Evolutionary conservation across 2,329 filamentous ascomycete species (phyloP).

Genomic region (Podosphaera aphanis): DNA sequence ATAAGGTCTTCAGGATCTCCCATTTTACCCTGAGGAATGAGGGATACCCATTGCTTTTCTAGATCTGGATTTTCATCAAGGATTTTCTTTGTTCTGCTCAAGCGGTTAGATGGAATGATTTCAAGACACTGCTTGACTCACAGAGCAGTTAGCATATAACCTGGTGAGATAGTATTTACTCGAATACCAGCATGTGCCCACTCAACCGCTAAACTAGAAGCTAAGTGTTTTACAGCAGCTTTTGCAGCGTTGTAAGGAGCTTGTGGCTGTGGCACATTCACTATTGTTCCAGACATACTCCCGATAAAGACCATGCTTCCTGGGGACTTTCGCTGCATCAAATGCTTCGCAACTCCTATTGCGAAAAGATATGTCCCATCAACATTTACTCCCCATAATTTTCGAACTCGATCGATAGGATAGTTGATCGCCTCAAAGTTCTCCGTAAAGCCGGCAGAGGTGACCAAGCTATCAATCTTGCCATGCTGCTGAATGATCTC

Average conservation of each 20-base stretch:
- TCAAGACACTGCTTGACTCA: slow-evolving; percentile 23
- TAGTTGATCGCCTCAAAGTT: slow-evolving; percentile 86
- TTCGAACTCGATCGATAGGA: slow-evolving; percentile 72
- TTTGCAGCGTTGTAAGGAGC: slow-evolving; percentile 85
- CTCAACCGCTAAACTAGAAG: slow-evolving; percentile 71
- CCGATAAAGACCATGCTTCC: slow-evolving; percentile 89
- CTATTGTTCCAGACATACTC: slow-evolving; percentile 81
- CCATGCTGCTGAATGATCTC: slow-evolving; percentile 49
- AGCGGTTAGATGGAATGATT: background rate
- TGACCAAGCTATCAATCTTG: slow-evolving; percentile 78
- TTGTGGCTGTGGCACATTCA: slow-evolving; percentile 89
- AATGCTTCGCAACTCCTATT: slow-evolving; percentile 59
- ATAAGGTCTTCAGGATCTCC: slow-evolving; percentile 76
- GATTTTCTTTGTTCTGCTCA: slow-evolving; percentile 67
- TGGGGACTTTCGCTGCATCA: slow-evolving; percentile 56
- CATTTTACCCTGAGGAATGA: slow-evolving; percentile 89
- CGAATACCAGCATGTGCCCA: slow-evolving; percentile 76
- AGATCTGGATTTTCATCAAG: slow-evolving; percentile 81
- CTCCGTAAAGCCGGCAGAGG: slow-evolving; percentile 89
- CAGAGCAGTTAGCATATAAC: slow-evolving; percentile 90
- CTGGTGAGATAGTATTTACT: slow-evolving; percentile 85
- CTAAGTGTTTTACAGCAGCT: slow-evolving; percentile 73
- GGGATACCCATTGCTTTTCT: slow-evolving; percentile 69
- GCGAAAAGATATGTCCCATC: slow-evolving; percentile 82
- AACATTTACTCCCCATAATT: slow-evolving; percentile 86